These are phyloP conservation scores for Claviceps sorghi DNA, from an alignment of 2,329 filamentous ascomycete genomes.

Conservation along the genomic window DNA sequence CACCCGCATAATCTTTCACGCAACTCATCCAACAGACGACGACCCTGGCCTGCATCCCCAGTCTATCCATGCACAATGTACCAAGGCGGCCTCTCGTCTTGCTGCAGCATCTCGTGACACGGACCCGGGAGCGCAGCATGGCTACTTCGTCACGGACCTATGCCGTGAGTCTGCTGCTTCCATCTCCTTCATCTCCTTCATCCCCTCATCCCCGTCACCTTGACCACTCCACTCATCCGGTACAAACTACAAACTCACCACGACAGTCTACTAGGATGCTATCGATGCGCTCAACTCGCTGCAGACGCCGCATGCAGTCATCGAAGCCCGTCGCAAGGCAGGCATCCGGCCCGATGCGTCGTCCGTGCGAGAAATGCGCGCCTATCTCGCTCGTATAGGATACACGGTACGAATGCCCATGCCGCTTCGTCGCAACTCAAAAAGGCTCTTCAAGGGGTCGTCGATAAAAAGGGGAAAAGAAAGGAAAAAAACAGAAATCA, in stretches of 20 bases:
- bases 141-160: constrained; percentile 18
- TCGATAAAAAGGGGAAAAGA: not conserved
- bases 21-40: not conserved
- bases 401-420: constrained; percentile 38
- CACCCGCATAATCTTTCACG: not conserved
- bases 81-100: constrained; percentile 14
- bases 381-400: constrained; percentile 63
- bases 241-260: not conserved
- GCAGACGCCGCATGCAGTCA: constrained; percentile 71
- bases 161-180: constrained; percentile 14
- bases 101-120: constrained; percentile 10
- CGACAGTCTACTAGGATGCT: constrained; percentile 48
- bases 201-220: not conserved
- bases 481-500: not conserved
- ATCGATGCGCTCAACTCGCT: constrained; percentile 76
- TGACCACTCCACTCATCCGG: not conserved
- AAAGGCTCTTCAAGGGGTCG: not conserved
- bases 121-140: constrained; percentile 13
- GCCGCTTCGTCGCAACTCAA: not conserved
- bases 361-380: constrained; percentile 63
- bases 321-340: constrained; percentile 64
- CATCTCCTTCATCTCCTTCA: not conserved
- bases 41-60: not conserved
- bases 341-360: constrained; percentile 55
- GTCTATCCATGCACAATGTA: constrained; percentile 10